Evolutionary conservation across 2,329 filamentous ascomycete genomes (phyloP), one percentile per base, ranked within the genome.

Genomic region (Rutstroemia sp.): DNA sequence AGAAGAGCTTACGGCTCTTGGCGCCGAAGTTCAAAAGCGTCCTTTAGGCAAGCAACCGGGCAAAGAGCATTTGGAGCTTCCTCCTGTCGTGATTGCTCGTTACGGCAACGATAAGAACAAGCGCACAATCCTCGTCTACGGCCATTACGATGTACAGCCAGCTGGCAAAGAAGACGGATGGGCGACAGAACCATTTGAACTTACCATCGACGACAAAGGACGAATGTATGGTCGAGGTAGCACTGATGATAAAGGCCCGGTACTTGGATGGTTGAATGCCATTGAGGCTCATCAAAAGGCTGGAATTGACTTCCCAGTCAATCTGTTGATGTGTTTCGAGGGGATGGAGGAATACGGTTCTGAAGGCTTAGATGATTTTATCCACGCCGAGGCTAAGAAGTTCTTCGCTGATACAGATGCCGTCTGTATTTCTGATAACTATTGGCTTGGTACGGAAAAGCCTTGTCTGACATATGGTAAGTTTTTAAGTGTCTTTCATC

Each of bases 341-440:
- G 94, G 94, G 49, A 99, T 99, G 94, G 94, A 99, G 76, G 94
- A 99, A 77, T 96, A 95, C 71, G 94, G 94, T 51, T 96, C 92
- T 0, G 92, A 97, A 71, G 94, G 94, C 39, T 80, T 99, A 55
- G 94, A 99, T 69, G 92, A 96, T 65, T 88, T 97, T 64, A 96
- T 99, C 74, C 80, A 88, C 64, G 86, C 82, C 48, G 94, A 99
- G 76, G 91, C 88, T 63, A 90, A 95, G 76, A 88, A 89, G 67
- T 97, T 86, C 79, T 99, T 99, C 77, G 90, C 90, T 68, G 92
- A 96, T 67, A 85, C 91, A 38, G 94, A 99, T 64, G 94, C 92
- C 5, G 90, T 97, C 59, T 99, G 94, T 76, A 99, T 99, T 71
- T 96, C 90, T 48, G 94, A 99, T 75, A 99, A 99, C 81, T 99